Percentiles rank a stretch among this genome's conserved stretches.
Conservation (phyloP, 768 basidiomycete genomes). For the Lactarius hengduanensis region DNA sequence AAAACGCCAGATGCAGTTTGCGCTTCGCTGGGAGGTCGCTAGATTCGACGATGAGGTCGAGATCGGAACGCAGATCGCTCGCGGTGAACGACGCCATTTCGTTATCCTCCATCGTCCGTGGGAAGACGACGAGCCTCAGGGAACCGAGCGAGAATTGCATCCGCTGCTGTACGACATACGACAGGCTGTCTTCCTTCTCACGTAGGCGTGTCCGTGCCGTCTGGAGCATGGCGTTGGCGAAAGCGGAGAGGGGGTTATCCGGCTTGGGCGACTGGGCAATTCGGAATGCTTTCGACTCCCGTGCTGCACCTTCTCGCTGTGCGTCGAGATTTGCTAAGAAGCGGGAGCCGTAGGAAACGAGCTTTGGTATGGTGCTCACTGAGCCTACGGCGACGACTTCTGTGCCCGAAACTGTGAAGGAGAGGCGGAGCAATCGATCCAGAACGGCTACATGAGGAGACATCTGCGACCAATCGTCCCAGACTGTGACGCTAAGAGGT, state of each 20-base stretch:
- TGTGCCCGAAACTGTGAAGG: slow-evolving; percentile 72
- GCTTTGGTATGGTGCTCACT: slow-evolving; percentile 72
- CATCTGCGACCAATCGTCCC: slow-evolving; percentile 76
- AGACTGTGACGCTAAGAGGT: slow-evolving; percentile 69
- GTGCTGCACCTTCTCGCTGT: slow-evolving; percentile 73
- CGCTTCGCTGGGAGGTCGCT: slow-evolving; percentile 52
- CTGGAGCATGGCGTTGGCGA: slow-evolving; percentile 81
- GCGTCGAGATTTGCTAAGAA: slow-evolving; percentile 70
- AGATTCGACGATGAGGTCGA: slow-evolving; percentile 60
- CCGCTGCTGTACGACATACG: slow-evolving; percentile 65
- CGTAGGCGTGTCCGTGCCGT: slow-evolving; percentile 71
- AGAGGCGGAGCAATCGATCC: slow-evolving; percentile 60
- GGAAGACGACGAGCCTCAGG: slow-evolving; percentile 72
- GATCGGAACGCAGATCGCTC: slow-evolving; percentile 62
- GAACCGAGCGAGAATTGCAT: slow-evolving; percentile 67
- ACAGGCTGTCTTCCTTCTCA: slow-evolving; percentile 59
- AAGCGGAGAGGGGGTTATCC: slow-evolving; percentile 77
- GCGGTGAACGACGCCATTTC: slow-evolving; percentile 78
- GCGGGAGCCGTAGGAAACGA: slow-evolving; percentile 71
- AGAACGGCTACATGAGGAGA: slow-evolving; percentile 41
- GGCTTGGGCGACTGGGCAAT: slow-evolving; percentile 69
- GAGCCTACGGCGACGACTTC: slow-evolving; percentile 67
- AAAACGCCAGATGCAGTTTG: slow-evolving; percentile 69
- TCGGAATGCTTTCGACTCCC: slow-evolving; percentile 76
- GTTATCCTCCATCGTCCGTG: slow-evolving; percentile 71